Percentiles rank a stretch among this genome's conserved stretches.
Evolutionary conservation across 1,284 basidiomycete genomes (phyloP).

Genomic region (Cystobasidium pallidum): DNA sequence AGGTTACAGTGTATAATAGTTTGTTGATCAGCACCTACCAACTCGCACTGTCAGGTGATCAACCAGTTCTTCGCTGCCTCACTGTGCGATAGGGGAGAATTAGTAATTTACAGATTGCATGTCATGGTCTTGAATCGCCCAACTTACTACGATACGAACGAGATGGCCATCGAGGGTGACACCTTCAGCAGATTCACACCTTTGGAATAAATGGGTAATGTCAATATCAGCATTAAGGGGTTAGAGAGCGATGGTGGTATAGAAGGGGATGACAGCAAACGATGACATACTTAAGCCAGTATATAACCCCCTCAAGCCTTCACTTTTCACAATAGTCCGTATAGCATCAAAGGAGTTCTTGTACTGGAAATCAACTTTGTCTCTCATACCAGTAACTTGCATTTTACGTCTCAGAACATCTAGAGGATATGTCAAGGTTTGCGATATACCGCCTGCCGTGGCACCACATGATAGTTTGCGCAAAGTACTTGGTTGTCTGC

Average conservation of each 20-base stretch:
- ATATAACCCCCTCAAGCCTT: constrained; percentile 48
- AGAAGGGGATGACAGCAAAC: background rate
- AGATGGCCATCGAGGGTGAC: constrained; percentile 35
- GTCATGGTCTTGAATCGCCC: background rate
- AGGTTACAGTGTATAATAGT: background rate
- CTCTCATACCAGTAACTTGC: constrained; percentile 87
- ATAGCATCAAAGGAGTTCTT: constrained; percentile 44
- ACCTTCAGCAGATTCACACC: constrained; percentile 42
- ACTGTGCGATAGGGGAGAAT: background rate
- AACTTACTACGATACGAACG: constrained; percentile 39
- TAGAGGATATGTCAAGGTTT: constrained; percentile 93
- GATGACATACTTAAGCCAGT: constrained; percentile 42
- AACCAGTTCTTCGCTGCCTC: constrained; percentile 41
- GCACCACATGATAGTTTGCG: constrained; percentile 60
- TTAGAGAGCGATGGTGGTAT: background rate
- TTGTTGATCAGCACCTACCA: background rate
- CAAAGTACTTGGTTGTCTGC: constrained; percentile 47
- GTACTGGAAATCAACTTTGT: constrained; percentile 60
- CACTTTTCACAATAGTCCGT: constrained; percentile 45
- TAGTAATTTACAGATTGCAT: background rate
- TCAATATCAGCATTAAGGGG: constrained; percentile 6
- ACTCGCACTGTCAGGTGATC: background rate
- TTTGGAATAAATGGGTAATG: background rate
- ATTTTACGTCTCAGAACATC: constrained; percentile 93
- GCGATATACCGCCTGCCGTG: constrained; percentile 70